Evolutionary conservation across 495 filamentous ascomycete genomes (phyloP).

Genomic region (Podospora tetraspora): DNA sequence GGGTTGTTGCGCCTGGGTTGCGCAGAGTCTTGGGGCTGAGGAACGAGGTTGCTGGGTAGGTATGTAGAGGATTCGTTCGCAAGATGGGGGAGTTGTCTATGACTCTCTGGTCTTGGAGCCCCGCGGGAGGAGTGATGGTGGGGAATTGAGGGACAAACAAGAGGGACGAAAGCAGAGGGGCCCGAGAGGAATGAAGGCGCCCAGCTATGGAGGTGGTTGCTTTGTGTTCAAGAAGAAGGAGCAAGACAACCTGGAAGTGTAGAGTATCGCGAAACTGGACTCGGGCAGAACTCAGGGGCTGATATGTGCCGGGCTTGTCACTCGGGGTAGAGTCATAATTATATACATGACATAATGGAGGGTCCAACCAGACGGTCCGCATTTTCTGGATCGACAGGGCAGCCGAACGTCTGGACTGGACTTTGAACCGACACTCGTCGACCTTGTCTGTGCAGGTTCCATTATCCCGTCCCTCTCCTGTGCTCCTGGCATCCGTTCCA

Average conservation of each 20-base stretch:
- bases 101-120: neutral
- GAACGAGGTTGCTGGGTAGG: neutral
- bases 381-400: neutral
- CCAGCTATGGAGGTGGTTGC: neutral
- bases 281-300: neutral
- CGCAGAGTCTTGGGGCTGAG: neutral
- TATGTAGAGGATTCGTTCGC: neutral
- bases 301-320: neutral
- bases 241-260: neutral
- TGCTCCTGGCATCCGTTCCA: neutral
- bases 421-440: neutral
- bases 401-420: neutral
- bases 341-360: neutral
- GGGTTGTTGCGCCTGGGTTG: neutral
- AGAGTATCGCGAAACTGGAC: neutral
- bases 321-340: neutral
- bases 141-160: neutral
- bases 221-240: neutral
- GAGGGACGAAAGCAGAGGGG: neutral
- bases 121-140: neutral
- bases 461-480: neutral
- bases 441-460: neutral
- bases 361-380: neutral
- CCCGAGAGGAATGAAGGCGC: neutral
- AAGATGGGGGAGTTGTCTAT: neutral